phyloP scores from a whole-genome alignment of 2,329 filamentous ascomycete species.

The Clonostachys chloroleuca region DNA sequence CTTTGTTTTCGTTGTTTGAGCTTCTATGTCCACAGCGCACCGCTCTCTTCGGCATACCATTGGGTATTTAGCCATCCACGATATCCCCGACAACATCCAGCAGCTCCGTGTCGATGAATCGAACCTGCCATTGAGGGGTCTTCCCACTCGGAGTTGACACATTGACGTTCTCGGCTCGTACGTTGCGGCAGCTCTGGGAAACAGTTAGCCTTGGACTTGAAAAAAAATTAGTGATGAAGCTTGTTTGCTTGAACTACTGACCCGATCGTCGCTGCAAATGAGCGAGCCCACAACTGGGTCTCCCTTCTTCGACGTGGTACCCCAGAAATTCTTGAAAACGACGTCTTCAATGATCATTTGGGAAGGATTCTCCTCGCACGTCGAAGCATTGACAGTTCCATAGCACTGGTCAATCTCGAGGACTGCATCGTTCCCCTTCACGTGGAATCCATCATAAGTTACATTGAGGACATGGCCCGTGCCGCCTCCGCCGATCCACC shows the following conservation, averaged over 20 bases:
- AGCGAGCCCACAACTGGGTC: slow-evolving; percentile 19
- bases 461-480: slow-evolving; percentile 49
- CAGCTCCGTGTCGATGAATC: slow-evolving; percentile 8
- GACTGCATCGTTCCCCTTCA: slow-evolving; percentile 47
- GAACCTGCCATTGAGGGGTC: slow-evolving; percentile 12
- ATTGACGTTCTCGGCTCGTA: slow-evolving; percentile 11
- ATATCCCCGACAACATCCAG: slow-evolving; percentile 5
- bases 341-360: slow-evolving; percentile 17
- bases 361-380: slow-evolving; percentile 6
- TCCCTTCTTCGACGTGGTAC: slow-evolving; percentile 16
- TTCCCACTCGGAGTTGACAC: slow-evolving; percentile 13
- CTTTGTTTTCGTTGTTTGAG: no score
- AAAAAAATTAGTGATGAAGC: no score
- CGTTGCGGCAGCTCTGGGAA: slow-evolving; percentile 9
- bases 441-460: slow-evolving; percentile 53
- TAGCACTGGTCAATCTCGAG: slow-evolving; percentile 20
- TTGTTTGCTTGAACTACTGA: slow-evolving; percentile 8
- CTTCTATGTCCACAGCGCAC: no score
- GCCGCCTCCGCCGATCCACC: slow-evolving; percentile 57
- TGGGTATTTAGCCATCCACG: no score
- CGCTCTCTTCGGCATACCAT: no score
- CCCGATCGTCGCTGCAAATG: slow-evolving; percentile 18
- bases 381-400: slow-evolving; percentile 4
- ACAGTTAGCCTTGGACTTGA: no score
- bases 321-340: slow-evolving; percentile 16